A percentile compares a stretch with the other conserved stretches of the same genome.
phyloP scores from a whole-genome alignment of 768 basidiomycete species.

The Phylloporus arenicola region DNA sequence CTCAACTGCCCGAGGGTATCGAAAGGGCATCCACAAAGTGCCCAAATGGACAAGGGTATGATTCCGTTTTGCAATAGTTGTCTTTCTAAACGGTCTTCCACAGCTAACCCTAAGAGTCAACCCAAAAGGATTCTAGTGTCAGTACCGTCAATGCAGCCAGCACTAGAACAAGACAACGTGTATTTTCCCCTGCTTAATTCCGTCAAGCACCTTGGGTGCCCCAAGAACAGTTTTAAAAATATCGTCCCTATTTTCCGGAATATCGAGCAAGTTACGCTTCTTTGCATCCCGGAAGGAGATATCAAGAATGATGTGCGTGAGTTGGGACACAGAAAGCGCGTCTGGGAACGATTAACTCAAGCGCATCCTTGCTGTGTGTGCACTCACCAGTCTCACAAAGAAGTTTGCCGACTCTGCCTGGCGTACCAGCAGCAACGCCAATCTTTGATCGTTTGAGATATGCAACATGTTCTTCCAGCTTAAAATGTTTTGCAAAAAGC shows the following conservation, averaged over 20 bases:
- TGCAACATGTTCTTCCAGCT: constrained; percentile 78
- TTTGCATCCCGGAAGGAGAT: constrained; percentile 69
- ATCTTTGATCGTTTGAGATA: constrained; percentile 85
- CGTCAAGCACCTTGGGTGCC: constrained; percentile 52
- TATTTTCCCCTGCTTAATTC: constrained; percentile 66
- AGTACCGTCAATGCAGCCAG: background rate
- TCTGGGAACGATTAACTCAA: constrained; percentile 39
- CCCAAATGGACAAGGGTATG: constrained; percentile 95
- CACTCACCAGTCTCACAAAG: constrained; percentile 60
- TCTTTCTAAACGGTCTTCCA: constrained; percentile 6
- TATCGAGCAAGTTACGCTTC: constrained; percentile 68
- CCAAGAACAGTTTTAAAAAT: constrained; percentile 72
- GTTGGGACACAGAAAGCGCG: constrained; percentile 62
- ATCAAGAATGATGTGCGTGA: constrained; percentile 84
- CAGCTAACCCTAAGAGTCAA: constrained; percentile 84
- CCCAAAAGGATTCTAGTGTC: constrained; percentile 83
- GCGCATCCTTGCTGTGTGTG: background rate
- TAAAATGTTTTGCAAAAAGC: constrained; percentile 93
- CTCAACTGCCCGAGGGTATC: constrained; percentile 62
- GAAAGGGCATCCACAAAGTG: constrained; percentile 94
- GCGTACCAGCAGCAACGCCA: constrained; percentile 87
- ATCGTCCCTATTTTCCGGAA: constrained; percentile 80
- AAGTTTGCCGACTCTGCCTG: constrained; percentile 84
- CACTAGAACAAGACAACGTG: constrained; percentile 74
- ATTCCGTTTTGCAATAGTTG: constrained; percentile 4